Conservation (phyloP, 371 early-diverging fungal species). For the Circinella minor region DNA sequence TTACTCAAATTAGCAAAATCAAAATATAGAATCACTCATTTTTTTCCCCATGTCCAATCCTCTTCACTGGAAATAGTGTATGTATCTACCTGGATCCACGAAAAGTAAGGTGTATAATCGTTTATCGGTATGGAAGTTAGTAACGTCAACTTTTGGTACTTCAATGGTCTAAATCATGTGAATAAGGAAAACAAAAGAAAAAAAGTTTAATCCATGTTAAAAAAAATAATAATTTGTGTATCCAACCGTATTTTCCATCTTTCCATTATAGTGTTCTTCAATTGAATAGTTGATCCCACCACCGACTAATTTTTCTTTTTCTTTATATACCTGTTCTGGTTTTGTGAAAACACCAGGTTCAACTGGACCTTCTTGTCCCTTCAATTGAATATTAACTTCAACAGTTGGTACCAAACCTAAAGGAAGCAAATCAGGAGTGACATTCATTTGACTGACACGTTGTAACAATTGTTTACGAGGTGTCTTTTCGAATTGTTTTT, state of each 20-base stretch:
- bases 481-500: constrained; percentile 67
- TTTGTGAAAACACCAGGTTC: constrained; percentile 64
- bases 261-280: no score
- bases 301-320: neutral
- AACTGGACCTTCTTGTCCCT: constrained; percentile 34
- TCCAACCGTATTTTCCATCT: no score
- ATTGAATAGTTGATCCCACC: neutral
- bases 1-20: neutral
- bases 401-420: constrained; percentile 54
- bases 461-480: constrained; percentile 70
- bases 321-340: constrained; percentile 51
- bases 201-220: no score
- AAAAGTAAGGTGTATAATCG: constrained; percentile 75
- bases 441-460: constrained; percentile 80
- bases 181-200: no score
- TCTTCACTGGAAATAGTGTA: no score
- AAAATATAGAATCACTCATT: neutral
- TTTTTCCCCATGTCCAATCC: neutral
- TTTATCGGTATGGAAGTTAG: constrained; percentile 71
- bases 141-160: constrained; percentile 62
- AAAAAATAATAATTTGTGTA: no score
- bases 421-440: constrained; percentile 77
- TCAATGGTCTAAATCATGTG: constrained; percentile 44
- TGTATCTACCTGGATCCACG: constrained; percentile 70
- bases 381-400: constrained; percentile 53